These are phyloP conservation scores for Eucalyptus polyanthemos DNA, from an alignment of 345 rosid species.

Conservation along the genomic window DNA sequence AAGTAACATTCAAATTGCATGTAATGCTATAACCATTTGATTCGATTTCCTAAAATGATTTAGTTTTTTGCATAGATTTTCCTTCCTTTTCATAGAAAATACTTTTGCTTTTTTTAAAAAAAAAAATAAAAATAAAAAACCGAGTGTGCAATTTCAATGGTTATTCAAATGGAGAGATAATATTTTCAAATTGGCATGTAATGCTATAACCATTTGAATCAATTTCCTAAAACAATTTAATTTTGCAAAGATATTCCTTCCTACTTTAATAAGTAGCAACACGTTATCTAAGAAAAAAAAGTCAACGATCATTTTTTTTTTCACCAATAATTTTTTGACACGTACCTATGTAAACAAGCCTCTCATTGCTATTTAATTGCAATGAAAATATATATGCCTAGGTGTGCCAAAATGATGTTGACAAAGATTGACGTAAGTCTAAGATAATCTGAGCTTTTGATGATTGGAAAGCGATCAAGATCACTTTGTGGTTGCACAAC, in stretches of 20 bases:
- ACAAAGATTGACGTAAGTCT: too few species aligned
- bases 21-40: not conserved
- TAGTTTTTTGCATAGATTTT: not conserved
- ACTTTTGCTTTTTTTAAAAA: not conserved
- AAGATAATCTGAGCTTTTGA: not conserved
- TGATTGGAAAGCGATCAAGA: not conserved
- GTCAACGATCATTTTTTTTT: not conserved
- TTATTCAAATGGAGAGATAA: too few species aligned
- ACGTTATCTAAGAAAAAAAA: too few species aligned
- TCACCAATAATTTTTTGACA: not conserved
- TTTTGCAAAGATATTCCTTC: not conserved
- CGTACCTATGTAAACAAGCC: not conserved
- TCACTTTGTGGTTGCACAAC: fast-evolving
- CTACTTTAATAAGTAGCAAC: too few species aligned
- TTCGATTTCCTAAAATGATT: not conserved
- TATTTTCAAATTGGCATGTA: not conserved
- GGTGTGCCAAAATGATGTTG: too few species aligned
- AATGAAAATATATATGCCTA: too few species aligned
- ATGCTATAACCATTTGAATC: not conserved
- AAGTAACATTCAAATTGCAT: not conserved
- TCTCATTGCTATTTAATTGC: not conserved
- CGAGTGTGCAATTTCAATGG: too few species aligned
- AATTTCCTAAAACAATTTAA: not conserved
- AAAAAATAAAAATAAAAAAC: too few species aligned
- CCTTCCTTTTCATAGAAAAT: not conserved